phyloP scores from a whole-genome alignment of 2,329 filamentous ascomycete species.

The Ophiosphaerella korrae region DNA sequence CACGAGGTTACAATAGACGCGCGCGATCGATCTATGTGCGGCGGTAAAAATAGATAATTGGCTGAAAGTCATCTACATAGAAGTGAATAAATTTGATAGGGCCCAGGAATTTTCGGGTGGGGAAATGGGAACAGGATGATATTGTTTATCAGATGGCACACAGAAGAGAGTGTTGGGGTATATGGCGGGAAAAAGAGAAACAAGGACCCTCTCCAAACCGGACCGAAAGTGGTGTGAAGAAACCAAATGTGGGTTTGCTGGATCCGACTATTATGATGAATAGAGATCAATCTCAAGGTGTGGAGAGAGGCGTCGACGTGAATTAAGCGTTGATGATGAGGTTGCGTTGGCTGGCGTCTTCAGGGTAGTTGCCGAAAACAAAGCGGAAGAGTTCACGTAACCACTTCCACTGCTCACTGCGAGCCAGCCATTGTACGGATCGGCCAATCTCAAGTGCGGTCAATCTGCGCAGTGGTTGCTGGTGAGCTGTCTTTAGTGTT shows the following conservation, averaged over 20 bases:
- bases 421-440: conserved; percentile 76
- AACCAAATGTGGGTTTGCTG: background rate
- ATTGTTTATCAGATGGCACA: conserved; percentile 4
- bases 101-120: background rate
- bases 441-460: conserved; percentile 77
- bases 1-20: too few relatives aligned
- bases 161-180: conserved; percentile 36
- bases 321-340: conserved; percentile 59
- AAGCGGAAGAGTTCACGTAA: conserved; percentile 80
- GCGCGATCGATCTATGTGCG: too few relatives aligned
- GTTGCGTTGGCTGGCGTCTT: conserved; percentile 74
- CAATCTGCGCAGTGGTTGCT: conserved; percentile 65
- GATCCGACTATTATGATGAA: background rate
- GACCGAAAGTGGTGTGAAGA: conserved; percentile 1
- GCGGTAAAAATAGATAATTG: conserved; percentile 2
- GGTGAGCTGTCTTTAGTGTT: conserved; percentile 57
- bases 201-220: conserved; percentile 10
- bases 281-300: background rate
- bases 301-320: background rate
- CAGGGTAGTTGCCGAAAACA: conserved; percentile 82
- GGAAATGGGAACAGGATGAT: too few relatives aligned
- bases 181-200: conserved; percentile 28
- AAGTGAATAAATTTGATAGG: background rate
- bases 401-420: conserved; percentile 76
- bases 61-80: conserved; percentile 10